Percentiles rank a stretch among this genome's conserved stretches.
Conservation (phyloP, 345 rosid species). For the Lagerstroemia speciosa region DNA sequence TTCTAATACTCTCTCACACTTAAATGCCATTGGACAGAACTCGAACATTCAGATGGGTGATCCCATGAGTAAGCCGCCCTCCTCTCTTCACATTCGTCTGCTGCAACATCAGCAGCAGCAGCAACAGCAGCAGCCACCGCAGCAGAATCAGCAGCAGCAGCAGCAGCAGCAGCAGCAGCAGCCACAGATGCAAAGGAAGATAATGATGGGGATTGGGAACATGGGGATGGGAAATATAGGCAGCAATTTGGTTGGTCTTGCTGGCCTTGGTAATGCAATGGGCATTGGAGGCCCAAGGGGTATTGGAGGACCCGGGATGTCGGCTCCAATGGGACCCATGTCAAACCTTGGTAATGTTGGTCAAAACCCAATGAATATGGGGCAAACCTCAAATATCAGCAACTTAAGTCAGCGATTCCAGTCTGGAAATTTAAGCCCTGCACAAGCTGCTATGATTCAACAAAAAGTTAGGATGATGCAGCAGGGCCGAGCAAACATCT, state of each 20-base stretch:
- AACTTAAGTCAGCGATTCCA: constrained; percentile 55
- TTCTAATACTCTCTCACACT: constrained; percentile 48
- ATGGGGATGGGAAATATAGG: constrained; percentile 56
- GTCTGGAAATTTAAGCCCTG: constrained; percentile 29
- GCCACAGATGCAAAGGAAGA: constrained; percentile 57
- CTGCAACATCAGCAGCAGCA: constrained; percentile 50
- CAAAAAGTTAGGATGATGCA: constrained; percentile 26
- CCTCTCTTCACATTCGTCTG: constrained; percentile 61
- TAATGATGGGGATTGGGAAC: constrained; percentile 61
- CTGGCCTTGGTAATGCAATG: constrained; percentile 35
- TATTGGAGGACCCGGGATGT: constrained; percentile 55
- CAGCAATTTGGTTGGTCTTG: constrained; percentile 41
- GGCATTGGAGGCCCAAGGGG: constrained; percentile 64
- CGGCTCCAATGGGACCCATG: constrained; percentile 59
- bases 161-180: constrained; percentile 44
- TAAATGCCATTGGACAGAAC: constrained; percentile 56
- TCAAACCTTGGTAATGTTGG: constrained; percentile 51
- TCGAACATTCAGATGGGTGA: constrained; percentile 63
- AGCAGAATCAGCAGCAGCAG: constrained; percentile 47
- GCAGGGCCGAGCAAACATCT: constrained; percentile 20
- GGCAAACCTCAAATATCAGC: constrained; percentile 41
- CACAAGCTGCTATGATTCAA: constrained; percentile 25
- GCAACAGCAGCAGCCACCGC: constrained; percentile 26
- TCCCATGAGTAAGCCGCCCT: constrained; percentile 60
- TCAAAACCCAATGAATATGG: constrained; percentile 53